Conservation (phyloP, 768 basidiomycete genomes). For the Hygrophoropsis aurantiaca region DNA sequence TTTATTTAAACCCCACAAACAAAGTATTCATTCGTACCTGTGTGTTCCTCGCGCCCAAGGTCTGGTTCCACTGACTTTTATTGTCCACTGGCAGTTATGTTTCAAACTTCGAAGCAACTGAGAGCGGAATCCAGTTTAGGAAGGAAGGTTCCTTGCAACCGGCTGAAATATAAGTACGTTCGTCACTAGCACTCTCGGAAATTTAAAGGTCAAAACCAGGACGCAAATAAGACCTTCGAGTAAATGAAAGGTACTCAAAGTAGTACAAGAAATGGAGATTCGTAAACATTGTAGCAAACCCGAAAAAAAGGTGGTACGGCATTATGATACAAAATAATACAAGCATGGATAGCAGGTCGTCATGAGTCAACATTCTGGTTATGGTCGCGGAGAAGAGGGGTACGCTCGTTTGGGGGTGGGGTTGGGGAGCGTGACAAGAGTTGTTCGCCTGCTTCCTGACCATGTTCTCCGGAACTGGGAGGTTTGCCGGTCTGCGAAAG, state of each 20-base stretch:
- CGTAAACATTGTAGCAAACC: too few relatives aligned
- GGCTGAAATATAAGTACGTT: too few relatives aligned
- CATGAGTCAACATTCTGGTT: conserved; percentile 11
- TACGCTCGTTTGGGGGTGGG: conserved; percentile 28
- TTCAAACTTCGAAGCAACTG: background rate
- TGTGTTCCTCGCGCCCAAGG: too few relatives aligned
- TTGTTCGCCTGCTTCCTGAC: conserved; percentile 1
- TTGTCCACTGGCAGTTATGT: conserved; percentile 24
- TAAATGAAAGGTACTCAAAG: too few relatives aligned
- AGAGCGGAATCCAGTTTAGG: conserved; percentile 7
- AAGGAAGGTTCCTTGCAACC: conserved; percentile 2
- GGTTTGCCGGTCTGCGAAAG: conserved; percentile 17
- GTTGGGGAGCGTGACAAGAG: conserved; percentile 11
- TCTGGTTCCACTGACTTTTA: conserved; percentile 14
- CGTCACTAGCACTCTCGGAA: too few relatives aligned
- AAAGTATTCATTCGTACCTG: conserved; percentile 28
- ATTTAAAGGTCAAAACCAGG: too few relatives aligned
- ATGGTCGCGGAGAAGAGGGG: conserved; percentile 29
- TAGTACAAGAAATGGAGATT: too few relatives aligned
- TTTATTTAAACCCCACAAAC: too few relatives aligned
- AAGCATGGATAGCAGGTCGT: conserved; percentile 13
- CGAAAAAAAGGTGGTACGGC: too few relatives aligned
- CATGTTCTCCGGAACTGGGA: conserved; percentile 3
- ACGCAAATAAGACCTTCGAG: too few relatives aligned
- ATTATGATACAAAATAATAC: conserved; percentile 23